Evolutionary conservation across 148 eudicot genomes (phyloP).

Genomic region (Limonium bicolor): DNA sequence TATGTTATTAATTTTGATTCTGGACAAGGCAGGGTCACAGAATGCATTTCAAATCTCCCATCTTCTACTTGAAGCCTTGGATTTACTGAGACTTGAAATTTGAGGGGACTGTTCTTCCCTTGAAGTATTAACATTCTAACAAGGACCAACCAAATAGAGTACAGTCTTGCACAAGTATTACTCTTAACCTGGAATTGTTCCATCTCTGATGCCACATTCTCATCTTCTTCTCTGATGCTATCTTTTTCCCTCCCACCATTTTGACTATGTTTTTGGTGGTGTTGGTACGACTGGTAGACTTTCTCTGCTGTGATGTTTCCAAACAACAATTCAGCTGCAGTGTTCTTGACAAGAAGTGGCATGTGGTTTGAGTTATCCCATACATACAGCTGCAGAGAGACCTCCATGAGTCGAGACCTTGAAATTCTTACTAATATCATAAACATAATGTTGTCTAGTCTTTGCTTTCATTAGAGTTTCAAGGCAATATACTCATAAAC

Average conservation of each 20-base stretch:
- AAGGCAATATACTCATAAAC: not conserved
- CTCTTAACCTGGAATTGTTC: constrained; percentile 2
- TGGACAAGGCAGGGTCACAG: constrained; percentile 36
- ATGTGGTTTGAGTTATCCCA: constrained; percentile 65
- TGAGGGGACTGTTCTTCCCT: constrained; percentile 48
- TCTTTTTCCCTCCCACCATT: constrained; percentile 3
- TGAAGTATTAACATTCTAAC: constrained; percentile 34
- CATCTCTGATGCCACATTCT: constrained; percentile 1
- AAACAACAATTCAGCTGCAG: constrained; percentile 64
- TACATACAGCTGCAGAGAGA: constrained; percentile 75
- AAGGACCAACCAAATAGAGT: constrained; percentile 57
- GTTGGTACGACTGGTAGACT: constrained; percentile 34
- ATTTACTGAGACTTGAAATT: constrained; percentile 35
- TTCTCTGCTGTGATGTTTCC: constrained; percentile 63
- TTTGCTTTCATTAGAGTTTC: too few relatives aligned
- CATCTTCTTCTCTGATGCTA: not conserved
- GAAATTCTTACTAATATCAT: too few relatives aligned
- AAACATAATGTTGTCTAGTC: too few relatives aligned
- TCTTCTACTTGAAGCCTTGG: constrained; percentile 32
- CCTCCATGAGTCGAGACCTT: too few relatives aligned
- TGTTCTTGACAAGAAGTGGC: constrained; percentile 56
- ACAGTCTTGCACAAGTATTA: constrained; percentile 4
- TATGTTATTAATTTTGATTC: too few relatives aligned
- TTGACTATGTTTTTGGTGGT: not conserved
- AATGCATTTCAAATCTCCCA: constrained; percentile 60